A percentile compares a stretch with the other conserved stretches of the same genome.
Evolutionary conservation across 306 rosid genomes (phyloP).

Genomic region (Albizia julibrissin): DNA sequence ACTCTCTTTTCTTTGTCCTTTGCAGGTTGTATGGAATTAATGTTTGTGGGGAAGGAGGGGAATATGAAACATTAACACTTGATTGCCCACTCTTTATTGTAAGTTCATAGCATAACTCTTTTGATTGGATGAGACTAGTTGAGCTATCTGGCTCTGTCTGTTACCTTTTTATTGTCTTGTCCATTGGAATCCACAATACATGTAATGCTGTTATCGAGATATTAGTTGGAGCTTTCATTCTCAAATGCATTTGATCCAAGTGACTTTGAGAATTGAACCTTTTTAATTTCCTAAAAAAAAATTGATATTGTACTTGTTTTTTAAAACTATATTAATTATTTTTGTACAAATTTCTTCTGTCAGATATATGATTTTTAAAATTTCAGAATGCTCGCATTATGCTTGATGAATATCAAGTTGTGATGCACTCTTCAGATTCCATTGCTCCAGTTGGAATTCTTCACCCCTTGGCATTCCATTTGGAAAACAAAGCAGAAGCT

Average conservation of each 20-base stretch:
- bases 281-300: background rate
- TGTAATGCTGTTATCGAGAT: slow-evolving; percentile 11
- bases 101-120: slow-evolving; percentile 40
- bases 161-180: slow-evolving; percentile 10
- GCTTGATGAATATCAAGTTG: slow-evolving; percentile 77
- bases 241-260: background rate
- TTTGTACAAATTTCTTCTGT: slow-evolving; percentile 27
- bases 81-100: slow-evolving; percentile 93
- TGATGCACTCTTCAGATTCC: slow-evolving; percentile 85
- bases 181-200: background rate
- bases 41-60: slow-evolving; percentile 99
- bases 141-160: background rate
- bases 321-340: slow-evolving; percentile 7
- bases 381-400: slow-evolving; percentile 79
- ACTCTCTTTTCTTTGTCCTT: slow-evolving; percentile 14
- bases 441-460: slow-evolving; percentile 93
- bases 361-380: slow-evolving; percentile 18
- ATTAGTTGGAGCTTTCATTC: slow-evolving; percentile 26
- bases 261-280: slow-evolving; percentile 12
- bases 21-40: slow-evolving; percentile 84
- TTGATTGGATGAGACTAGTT: slow-evolving; percentile 1
- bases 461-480: slow-evolving; percentile 83
- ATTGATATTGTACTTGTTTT: slow-evolving; percentile 5
- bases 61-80: slow-evolving; percentile 92
- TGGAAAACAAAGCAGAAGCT: slow-evolving; percentile 65